These are phyloP conservation scores for Jamesozyma hellenica DNA, from an alignment of 805 yeast species.

Conservation along the genomic window DNA sequence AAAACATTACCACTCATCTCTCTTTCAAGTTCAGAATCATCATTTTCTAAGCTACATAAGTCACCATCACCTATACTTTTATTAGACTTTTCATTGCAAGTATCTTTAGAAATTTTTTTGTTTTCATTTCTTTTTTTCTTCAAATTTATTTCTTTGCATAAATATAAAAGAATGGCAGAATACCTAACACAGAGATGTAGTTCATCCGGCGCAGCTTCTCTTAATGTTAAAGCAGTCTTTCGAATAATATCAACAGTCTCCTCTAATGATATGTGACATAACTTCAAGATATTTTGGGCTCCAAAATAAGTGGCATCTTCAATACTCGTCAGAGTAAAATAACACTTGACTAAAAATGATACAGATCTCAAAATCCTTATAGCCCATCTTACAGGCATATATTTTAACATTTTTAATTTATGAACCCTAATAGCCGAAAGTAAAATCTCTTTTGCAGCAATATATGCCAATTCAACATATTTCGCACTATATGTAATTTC, in stretches of 20 bases:
- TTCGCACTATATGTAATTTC: constrained; percentile 65
- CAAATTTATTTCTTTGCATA: constrained; percentile 64
- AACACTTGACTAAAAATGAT: constrained; percentile 82
- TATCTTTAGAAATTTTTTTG: constrained; percentile 4
- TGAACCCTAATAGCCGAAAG: constrained; percentile 63
- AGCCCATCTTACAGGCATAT: constrained; percentile 90
- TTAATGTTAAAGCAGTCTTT: constrained; percentile 57
- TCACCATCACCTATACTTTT: too few species aligned
- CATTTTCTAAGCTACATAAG: too few species aligned
- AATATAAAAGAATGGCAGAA: constrained; percentile 63
- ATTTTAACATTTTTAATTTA: constrained; percentile 49
- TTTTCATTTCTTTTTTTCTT: constrained; percentile 20
- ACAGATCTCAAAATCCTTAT: constrained; percentile 78
- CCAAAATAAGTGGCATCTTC: constrained; percentile 28
- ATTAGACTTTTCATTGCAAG: background rate
- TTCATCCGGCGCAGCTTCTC: constrained; percentile 85
- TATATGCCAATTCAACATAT: constrained; percentile 72
- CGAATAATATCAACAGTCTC: constrained; percentile 61
- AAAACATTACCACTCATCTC: too few species aligned
- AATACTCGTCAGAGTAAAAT: constrained; percentile 40
- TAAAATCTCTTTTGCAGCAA: constrained; percentile 72
- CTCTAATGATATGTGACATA: constrained; percentile 58
- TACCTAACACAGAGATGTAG: constrained; percentile 74
- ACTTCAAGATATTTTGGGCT: constrained; percentile 40
- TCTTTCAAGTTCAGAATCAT: too few species aligned